Percentiles rank a stretch among this genome's conserved stretches.
Conservation (phyloP, 2,329 filamentous ascomycete species). For the Pseudogymnoascus sp. region DNA sequence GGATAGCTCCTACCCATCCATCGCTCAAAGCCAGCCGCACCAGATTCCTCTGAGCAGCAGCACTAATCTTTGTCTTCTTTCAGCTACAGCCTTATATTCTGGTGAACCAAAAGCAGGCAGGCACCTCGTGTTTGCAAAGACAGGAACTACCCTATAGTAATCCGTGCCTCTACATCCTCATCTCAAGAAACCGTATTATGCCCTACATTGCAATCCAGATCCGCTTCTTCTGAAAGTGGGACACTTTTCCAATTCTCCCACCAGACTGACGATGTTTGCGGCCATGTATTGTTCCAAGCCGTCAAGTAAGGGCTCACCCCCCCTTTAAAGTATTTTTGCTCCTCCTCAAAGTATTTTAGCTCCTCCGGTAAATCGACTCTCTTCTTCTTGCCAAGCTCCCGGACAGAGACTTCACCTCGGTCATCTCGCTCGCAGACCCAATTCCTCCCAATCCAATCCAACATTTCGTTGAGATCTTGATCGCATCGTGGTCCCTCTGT, state of each 20-base stretch:
- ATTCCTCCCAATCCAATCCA: background rate
- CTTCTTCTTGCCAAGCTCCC: background rate
- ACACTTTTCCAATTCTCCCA: background rate
- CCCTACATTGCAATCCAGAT: background rate
- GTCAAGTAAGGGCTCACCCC: background rate
- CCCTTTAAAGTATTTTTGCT: background rate
- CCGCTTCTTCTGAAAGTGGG: background rate
- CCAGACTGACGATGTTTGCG: background rate
- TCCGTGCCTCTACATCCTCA: background rate
- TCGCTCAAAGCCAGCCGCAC: conserved; percentile 4
- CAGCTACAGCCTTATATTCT: conserved; percentile 12
- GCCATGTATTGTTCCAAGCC: background rate
- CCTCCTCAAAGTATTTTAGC: background rate
- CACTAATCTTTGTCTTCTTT: conserved; percentile 18
- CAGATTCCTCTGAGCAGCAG: conserved; percentile 18
- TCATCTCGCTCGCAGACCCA: background rate
- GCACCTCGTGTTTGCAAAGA: background rate
- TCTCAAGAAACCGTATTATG: background rate
- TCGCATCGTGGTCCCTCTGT: background rate
- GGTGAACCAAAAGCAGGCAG: background rate
- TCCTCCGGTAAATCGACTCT: background rate
- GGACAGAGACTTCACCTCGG: background rate
- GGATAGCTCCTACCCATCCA: conserved; percentile 14
- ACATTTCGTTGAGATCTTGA: background rate
- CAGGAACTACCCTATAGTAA: background rate